phyloP scores from a whole-genome alignment of 2,329 filamentous ascomycete species.

The Xylaria sp. region DNA sequence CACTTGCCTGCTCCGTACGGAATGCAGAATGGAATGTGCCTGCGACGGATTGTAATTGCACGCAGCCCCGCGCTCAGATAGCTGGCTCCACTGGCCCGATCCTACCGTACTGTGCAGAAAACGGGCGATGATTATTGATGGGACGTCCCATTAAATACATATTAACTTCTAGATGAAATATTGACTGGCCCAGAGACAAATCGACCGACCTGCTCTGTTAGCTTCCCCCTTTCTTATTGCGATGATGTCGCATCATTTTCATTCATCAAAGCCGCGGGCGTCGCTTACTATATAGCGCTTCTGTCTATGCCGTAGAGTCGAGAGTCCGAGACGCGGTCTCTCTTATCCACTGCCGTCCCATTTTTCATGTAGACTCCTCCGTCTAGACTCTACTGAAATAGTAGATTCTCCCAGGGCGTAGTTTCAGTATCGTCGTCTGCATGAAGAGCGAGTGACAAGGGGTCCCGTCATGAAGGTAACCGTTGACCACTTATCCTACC shows the following conservation, averaged over 20 bases:
- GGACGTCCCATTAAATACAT: not conserved
- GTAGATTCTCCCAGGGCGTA: not conserved
- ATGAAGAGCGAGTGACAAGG: not conserved
- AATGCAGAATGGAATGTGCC: too few species aligned
- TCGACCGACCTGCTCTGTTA: not conserved
- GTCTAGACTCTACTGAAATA: not conserved
- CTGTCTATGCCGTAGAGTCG: too few species aligned
- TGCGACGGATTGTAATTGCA: too few species aligned
- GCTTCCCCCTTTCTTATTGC: not conserved
- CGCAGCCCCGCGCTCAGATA: not conserved
- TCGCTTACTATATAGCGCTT: too few species aligned
- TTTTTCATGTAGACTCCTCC: not conserved
- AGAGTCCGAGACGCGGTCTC: not conserved
- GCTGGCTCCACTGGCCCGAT: not conserved
- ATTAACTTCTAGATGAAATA: not conserved
- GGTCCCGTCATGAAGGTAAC: conserved; percentile 6
- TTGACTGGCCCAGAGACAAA: not conserved
- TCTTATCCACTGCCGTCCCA: not conserved
- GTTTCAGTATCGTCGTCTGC: not conserved
- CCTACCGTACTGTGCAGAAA: not conserved
- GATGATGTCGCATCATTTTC: too few species aligned
- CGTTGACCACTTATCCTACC: conserved; percentile 13
- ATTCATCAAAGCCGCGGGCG: too few species aligned
- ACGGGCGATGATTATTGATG: not conserved
- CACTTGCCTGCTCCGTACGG: too few species aligned